Evolutionary conservation across 345 rosid genomes (phyloP).

Genomic region (Rhodomyrtus tomentosa): DNA sequence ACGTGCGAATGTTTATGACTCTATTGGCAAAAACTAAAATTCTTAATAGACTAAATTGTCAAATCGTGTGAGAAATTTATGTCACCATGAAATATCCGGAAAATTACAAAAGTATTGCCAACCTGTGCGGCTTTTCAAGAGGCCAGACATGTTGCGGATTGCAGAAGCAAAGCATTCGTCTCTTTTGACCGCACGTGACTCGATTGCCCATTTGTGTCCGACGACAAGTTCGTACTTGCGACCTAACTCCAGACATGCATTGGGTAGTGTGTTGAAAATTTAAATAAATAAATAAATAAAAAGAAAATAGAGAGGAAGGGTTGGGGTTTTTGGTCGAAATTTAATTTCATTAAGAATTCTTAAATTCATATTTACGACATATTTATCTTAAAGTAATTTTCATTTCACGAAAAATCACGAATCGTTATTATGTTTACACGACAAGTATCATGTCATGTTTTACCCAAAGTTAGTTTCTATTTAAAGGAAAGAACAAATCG

Average conservation of each 20-base stretch:
- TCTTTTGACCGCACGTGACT: not conserved
- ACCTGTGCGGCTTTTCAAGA: not conserved
- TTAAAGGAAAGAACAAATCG: not conserved
- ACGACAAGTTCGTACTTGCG: not conserved
- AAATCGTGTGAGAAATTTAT: too few species aligned
- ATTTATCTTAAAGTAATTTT: too few species aligned
- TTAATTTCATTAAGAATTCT: not conserved
- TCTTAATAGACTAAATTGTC: too few species aligned
- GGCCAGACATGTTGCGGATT: not conserved
- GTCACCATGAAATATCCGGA: too few species aligned
- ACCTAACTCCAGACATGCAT: not conserved
- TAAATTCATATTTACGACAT: not conserved
- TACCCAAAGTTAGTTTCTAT: not conserved
- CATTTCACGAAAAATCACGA: not conserved
- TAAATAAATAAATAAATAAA: not conserved
- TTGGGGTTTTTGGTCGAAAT: too few species aligned
- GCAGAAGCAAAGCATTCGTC: not conserved
- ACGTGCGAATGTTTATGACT: too few species aligned
- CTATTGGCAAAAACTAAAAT: too few species aligned
- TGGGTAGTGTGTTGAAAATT: not conserved
- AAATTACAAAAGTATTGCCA: too few species aligned
- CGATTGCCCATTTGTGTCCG: not conserved
- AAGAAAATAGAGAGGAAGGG: too few species aligned
- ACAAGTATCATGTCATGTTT: not conserved
- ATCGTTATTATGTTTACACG: accelerated